Base-by-base conservation (phyloP, 768 basidiomycete species). In the Tylopilus sp. region DNA sequence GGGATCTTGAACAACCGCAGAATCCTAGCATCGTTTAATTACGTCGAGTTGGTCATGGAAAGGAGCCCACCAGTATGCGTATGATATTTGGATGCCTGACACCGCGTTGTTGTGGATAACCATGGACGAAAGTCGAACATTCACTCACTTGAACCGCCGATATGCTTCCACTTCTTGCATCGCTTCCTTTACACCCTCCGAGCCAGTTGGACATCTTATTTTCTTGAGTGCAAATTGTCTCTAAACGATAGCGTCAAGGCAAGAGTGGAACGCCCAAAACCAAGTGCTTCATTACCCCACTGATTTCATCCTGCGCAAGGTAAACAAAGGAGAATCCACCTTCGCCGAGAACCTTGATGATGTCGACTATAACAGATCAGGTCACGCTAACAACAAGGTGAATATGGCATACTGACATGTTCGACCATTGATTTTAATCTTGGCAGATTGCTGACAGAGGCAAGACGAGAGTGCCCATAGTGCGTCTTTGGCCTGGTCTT, bases 171-270 rank as follows among this genome's bases (percentile, higher is more conserved):
- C 86, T 67, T 92, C 91, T 44, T 83, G 77, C 88, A 92, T 86
- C 4, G 85, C 90, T 65, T 92, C 91, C 62, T 87, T 86, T 50
- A 98, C 92, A 10, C 85, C 86, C 48, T 95, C 93, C 6, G 81
- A 75, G 8, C 92, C 92, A 38, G 86, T 87, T 1, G 91, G 92
- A 75, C 93, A 95, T 40, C 93, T 79, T 65, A 97, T 95, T 73
- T 97, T 98, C 77, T 99, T 99, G 56, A 99, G 75, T 0, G 97
- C 97, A 61, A 95, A 98, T 75, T 91, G 83, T 56, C 94, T 80
- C 81, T 93, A 69, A 1, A 63, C 31, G 48, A 39, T 18, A 18
- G 18, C 28, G 17, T 46, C 35, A 43, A 35, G 22, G 50, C 1
- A 22, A 40, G 28, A 5, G 52, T 28, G 11, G n/a, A n/a, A n/a